These are phyloP conservation scores for Spathaspora gorwiae DNA, from an alignment of 805 yeast genomes.

Conservation along the genomic window DNA sequence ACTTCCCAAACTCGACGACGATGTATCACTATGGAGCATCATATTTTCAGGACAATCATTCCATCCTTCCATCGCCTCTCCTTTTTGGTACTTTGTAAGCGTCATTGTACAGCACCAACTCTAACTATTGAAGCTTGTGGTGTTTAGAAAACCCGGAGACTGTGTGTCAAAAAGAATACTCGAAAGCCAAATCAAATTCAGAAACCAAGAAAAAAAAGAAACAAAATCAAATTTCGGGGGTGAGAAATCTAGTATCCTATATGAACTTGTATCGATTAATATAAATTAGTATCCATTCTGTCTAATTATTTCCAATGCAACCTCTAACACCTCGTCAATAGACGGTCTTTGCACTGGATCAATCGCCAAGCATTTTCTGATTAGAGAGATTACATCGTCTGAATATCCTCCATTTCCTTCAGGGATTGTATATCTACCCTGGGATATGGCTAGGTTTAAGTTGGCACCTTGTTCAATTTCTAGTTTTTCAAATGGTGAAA, in stretches of 20 bases:
- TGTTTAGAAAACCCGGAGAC: too few species aligned
- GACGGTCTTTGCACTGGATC: conserved; percentile 62
- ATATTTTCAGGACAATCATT: conserved; percentile 52
- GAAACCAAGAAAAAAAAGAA: too few species aligned
- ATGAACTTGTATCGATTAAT: too few species aligned
- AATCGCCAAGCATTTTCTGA: conserved; percentile 56
- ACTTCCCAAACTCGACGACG: background rate
- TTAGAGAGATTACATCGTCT: conserved; percentile 49
- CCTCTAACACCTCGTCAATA: conserved; percentile 53
- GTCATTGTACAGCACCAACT: conserved; percentile 13
- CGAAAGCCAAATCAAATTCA: too few species aligned
- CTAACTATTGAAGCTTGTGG: too few species aligned
- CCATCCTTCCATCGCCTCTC: conserved; percentile 50
- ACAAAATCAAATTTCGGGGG: too few species aligned
- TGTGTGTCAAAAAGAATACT: too few species aligned
- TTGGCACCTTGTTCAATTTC: conserved; percentile 81
- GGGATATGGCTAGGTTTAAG: conserved; percentile 66
- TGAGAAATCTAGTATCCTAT: too few species aligned
- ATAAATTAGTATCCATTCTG: background rate
- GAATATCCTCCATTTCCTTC: conserved; percentile 46
- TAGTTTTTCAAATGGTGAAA: conserved; percentile 83
- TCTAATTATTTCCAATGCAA: conserved; percentile 37
- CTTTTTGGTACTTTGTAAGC: conserved; percentile 33
- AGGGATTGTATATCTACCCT: conserved; percentile 62
- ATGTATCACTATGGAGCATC: conserved; percentile 9